phyloP scores from a whole-genome alignment of 2,329 filamentous ascomycete species.

The Fusarium secorum region DNA sequence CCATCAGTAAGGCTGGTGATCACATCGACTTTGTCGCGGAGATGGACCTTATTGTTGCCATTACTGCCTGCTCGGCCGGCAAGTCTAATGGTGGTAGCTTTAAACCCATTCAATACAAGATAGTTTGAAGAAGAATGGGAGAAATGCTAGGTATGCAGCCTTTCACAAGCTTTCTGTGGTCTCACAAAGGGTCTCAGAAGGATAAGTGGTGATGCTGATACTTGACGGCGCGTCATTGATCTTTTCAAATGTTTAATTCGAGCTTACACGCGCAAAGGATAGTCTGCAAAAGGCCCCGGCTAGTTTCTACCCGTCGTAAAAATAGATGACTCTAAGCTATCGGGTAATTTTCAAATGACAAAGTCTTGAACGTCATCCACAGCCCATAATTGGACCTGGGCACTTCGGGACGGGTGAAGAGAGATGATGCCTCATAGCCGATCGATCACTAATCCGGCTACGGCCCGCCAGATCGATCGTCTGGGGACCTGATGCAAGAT shows the following conservation, averaged over 20 bases:
- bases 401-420: neutral
- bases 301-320: neutral
- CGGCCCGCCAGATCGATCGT: neutral
- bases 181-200: neutral
- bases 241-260: neutral
- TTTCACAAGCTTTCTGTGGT: neutral
- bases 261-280: accelerated
- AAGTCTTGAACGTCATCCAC: neutral
- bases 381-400: accelerated
- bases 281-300: neutral
- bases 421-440: neutral
- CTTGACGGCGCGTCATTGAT: neutral
- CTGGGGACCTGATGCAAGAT: neutral
- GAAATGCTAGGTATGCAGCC: neutral
- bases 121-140: neutral
- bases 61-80: neutral
- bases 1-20: neutral
- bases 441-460: neutral
- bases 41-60: neutral
- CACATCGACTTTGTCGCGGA: neutral
- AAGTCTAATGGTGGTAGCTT: neutral
- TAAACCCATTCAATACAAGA: neutral
- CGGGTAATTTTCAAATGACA: accelerated
- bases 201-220: neutral
- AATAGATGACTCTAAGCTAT: accelerated